Conservation (phyloP, 352 stramenopile genomes). For the Globisporangium middletonii region DNA sequence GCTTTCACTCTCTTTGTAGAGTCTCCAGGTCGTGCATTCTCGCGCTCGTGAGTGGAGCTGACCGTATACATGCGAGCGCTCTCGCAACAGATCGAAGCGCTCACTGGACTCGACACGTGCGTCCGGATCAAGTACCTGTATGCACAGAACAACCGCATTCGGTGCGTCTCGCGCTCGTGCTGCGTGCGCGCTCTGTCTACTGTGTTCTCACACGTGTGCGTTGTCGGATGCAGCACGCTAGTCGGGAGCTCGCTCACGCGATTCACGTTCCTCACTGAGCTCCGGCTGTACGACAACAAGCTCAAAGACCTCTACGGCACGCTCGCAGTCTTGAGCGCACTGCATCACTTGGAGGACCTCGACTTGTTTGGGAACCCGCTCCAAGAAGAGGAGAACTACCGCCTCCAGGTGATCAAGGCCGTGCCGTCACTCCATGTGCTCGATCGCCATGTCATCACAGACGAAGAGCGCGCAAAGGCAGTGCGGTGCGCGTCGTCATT, state of each 20-base stretch:
- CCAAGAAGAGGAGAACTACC: slow-evolving; percentile 80
- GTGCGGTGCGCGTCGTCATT: slow-evolving; percentile 12
- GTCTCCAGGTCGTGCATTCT: neutral
- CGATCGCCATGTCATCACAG: slow-evolving; percentile 73
- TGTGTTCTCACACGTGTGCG: neutral
- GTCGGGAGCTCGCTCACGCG: slow-evolving; percentile 33
- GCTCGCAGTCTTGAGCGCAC: slow-evolving; percentile 37
- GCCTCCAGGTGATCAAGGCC: slow-evolving; percentile 68
- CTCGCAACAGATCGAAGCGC: slow-evolving; percentile 32
- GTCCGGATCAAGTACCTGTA: slow-evolving; percentile 88
- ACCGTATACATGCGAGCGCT: neutral
- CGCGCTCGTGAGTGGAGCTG: neutral
- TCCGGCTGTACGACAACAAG: slow-evolving; percentile 78
- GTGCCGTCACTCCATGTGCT: slow-evolving; percentile 73
- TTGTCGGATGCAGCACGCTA: slow-evolving; percentile 26
- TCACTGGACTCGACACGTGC: slow-evolving; percentile 74
- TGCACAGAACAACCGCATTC: slow-evolving; percentile 81
- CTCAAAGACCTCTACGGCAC: slow-evolving; percentile 62
- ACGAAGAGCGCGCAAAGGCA: slow-evolving; percentile 53
- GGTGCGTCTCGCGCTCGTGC: slow-evolving; percentile 12
- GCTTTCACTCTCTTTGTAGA: neutral
- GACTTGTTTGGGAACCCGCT: slow-evolving; percentile 83
- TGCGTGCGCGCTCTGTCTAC: slow-evolving; percentile 5
- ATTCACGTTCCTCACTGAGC: slow-evolving; percentile 81
- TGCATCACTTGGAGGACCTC: slow-evolving; percentile 66